Percentiles rank a stretch among this genome's conserved stretches.
These are phyloP conservation scores for Aspergillus pseudoglaucus DNA, from an alignment of 2,329 filamentous ascomycete genomes.

Conservation along the genomic window DNA sequence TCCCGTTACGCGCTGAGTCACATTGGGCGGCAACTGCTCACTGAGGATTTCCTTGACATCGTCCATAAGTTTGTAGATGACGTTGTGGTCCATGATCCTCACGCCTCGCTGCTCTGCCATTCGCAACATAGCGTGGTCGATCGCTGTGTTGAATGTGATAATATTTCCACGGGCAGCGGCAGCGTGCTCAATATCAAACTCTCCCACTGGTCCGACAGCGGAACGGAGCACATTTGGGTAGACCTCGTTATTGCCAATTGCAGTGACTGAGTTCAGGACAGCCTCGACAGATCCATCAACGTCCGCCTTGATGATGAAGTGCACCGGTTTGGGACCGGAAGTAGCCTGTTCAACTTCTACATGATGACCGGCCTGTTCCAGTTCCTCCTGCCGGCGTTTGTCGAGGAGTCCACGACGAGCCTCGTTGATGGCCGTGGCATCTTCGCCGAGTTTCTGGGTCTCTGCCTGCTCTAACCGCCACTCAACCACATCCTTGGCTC, in stretches of 20 bases:
- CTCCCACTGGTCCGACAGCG: slow-evolving; percentile 68
- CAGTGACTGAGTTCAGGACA: slow-evolving; percentile 67
- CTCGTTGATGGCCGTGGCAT: slow-evolving; percentile 73
- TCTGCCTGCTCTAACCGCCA: slow-evolving; percentile 69
- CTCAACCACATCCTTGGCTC: slow-evolving; percentile 69
- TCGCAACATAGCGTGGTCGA: slow-evolving; percentile 61
- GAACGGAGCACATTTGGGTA: slow-evolving; percentile 69
- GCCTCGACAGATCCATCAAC: slow-evolving; percentile 93
- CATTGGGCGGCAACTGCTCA: slow-evolving; percentile 59
- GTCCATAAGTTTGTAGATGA: slow-evolving; percentile 48
- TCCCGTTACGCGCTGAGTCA: slow-evolving; percentile 67
- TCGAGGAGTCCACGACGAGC: slow-evolving; percentile 56
- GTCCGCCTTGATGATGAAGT: slow-evolving; percentile 86
- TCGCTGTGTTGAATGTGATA: slow-evolving; percentile 75
- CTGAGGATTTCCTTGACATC: slow-evolving; percentile 55
- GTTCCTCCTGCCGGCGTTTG: slow-evolving; percentile 31
- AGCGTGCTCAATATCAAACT: slow-evolving; percentile 87
- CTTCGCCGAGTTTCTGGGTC: slow-evolving; percentile 56
- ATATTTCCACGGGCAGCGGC: slow-evolving; percentile 68
- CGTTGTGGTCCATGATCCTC: slow-evolving; percentile 72
- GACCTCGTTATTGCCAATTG: slow-evolving; percentile 80
- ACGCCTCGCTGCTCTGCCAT: slow-evolving; percentile 68
- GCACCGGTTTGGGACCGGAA: slow-evolving; percentile 53
- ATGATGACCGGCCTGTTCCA: slow-evolving; percentile 28
- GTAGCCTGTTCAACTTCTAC: slow-evolving; percentile 31